Conservation (phyloP, 208 protist genomes). For the Borovskyia barvae region DNA sequence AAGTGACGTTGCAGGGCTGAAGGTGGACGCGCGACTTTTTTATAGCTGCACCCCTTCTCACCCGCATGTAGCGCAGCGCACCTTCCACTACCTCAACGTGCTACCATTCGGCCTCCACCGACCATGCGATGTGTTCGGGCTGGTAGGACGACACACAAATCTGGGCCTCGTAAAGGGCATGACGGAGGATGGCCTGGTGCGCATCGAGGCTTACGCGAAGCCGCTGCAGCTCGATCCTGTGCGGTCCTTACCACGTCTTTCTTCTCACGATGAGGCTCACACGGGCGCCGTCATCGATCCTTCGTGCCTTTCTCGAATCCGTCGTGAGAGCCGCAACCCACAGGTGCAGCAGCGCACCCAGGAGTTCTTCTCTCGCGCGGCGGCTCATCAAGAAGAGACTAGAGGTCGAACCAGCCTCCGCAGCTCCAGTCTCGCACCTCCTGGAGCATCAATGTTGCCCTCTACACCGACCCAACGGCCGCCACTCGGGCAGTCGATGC, state of each 20-base stretch:
- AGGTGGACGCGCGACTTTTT: conserved; percentile 1
- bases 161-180: conserved; percentile 45
- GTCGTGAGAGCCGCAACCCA: conserved; percentile 10
- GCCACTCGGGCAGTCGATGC: too few relatives aligned
- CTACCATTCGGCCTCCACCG: conserved; percentile 53
- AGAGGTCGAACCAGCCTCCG: conserved; percentile 1
- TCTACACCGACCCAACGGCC: too few relatives aligned
- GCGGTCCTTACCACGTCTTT: conserved; percentile 3
- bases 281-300: conserved; percentile 6
- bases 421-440: too few relatives aligned
- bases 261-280: conserved; percentile 9
- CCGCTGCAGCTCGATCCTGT: conserved; percentile 15
- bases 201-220: conserved; percentile 39
- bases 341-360: conserved; percentile 4
- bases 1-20: conserved; percentile 22
- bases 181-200: conserved; percentile 28
- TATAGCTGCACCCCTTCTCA: conserved; percentile 47
- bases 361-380: conserved; percentile 2
- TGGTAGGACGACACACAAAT: conserved; percentile 60
- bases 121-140: conserved; percentile 44
- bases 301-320: conserved; percentile 10
- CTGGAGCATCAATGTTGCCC: too few relatives aligned
- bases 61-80: conserved; percentile 27
- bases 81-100: conserved; percentile 63
- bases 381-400: background rate